A percentile compares a stretch with the other conserved stretches of the same genome.
Evolutionary conservation across 768 basidiomycete genomes (phyloP).

Genomic region (Podaxis rugospora): DNA sequence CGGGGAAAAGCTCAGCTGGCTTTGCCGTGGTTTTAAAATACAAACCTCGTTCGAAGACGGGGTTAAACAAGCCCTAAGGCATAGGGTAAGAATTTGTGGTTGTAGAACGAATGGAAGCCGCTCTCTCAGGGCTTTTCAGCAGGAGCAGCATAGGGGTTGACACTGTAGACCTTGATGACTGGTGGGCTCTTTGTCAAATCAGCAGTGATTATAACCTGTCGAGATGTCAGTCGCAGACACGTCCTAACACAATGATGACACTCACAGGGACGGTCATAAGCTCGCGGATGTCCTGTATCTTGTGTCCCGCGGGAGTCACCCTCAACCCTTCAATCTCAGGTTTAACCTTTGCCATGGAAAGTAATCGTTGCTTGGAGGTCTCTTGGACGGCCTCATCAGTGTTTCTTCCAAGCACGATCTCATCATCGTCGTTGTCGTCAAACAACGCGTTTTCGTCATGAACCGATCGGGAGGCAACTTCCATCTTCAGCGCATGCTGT

Average conservation of each 20-base stretch:
- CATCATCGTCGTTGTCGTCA: slow-evolving; percentile 79
- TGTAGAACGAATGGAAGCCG: not conserved
- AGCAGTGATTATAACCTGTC: slow-evolving; percentile 88
- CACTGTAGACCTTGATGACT: slow-evolving; percentile 95
- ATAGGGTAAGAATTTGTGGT: not conserved
- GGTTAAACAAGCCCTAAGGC: not conserved
- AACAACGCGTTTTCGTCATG: slow-evolving; percentile 87
- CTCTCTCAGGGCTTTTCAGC: slow-evolving; percentile 2
- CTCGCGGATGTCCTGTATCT: slow-evolving; percentile 92
- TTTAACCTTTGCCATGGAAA: slow-evolving; percentile 71
- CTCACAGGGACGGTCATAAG: slow-evolving; percentile 90
- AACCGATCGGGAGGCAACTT: slow-evolving; percentile 78
- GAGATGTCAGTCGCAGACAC: slow-evolving; percentile 10
- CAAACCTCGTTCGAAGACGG: slow-evolving; percentile 3
- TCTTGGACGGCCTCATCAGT: slow-evolving; percentile 33
- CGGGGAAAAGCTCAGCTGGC: not conserved
- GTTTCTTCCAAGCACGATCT: slow-evolving; percentile 70
- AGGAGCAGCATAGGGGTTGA: slow-evolving; percentile 78
- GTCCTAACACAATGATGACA: slow-evolving; percentile 11
- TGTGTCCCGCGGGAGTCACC: slow-evolving; percentile 73
- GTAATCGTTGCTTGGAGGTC: slow-evolving; percentile 70
- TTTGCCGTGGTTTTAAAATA: slow-evolving; percentile 1
- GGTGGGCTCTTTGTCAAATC: slow-evolving; percentile 95
- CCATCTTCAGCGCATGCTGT: slow-evolving; percentile 89
- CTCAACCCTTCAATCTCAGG: slow-evolving; percentile 84